These are phyloP conservation scores for Ophiostoma piceae DNA, from an alignment of 2,329 filamentous ascomycete species.

Conservation along the genomic window DNA sequence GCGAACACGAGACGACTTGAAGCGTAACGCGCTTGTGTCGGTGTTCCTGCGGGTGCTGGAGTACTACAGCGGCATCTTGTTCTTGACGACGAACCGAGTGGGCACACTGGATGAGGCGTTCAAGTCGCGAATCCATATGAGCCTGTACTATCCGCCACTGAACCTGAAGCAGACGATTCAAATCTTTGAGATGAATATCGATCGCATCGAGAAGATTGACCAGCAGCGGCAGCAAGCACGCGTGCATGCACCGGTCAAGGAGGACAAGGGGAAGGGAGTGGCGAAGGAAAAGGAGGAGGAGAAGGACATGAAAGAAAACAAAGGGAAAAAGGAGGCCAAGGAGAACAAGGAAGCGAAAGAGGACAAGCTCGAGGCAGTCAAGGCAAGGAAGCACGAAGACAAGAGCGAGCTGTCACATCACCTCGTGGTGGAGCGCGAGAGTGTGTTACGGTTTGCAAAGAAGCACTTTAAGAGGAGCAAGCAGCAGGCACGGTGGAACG, in stretches of 20 bases:
- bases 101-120: constrained; percentile 47
- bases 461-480: constrained; percentile 18
- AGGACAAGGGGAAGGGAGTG: neutral
- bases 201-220: constrained; percentile 23
- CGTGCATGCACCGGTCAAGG: neutral
- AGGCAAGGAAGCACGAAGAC: neutral
- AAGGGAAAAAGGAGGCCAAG: neutral
- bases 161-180: constrained; percentile 20
- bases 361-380: neutral
- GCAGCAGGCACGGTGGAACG: constrained; percentile 26
- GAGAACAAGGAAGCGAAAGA: constrained; percentile 8
- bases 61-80: constrained; percentile 45
- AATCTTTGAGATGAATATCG: constrained; percentile 28
- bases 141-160: constrained; percentile 38
- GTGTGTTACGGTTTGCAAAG: constrained; percentile 18
- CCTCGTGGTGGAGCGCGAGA: constrained; percentile 16
- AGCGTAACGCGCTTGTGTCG: constrained; percentile 36
- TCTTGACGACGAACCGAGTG: constrained; percentile 48
- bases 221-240: constrained; percentile 15
- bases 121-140: constrained; percentile 44
- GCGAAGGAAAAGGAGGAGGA: neutral
- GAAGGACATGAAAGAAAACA: neutral
- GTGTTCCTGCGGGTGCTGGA: constrained; percentile 45
- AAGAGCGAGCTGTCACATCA: constrained; percentile 17
- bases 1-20: constrained; percentile 28